These are phyloP conservation scores for Nemania sp. DNA, from an alignment of 2,329 filamentous ascomycete genomes.

Conservation along the genomic window DNA sequence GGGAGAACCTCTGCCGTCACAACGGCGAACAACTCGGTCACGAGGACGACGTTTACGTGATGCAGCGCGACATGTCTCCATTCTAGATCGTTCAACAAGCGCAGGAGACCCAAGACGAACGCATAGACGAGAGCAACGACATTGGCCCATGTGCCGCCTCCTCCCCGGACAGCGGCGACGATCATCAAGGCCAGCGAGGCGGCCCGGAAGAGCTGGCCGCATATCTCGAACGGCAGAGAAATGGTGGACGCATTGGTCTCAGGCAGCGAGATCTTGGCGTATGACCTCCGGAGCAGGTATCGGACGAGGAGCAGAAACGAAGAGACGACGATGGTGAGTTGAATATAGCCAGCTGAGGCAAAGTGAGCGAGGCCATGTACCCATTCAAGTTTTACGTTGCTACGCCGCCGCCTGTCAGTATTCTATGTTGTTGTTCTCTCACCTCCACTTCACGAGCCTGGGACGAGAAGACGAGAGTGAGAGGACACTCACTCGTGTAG, in stretches of 20 bases:
- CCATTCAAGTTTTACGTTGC: slow-evolving; percentile 41
- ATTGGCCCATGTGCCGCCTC: slow-evolving; percentile 45
- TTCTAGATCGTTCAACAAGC: slow-evolving; percentile 47
- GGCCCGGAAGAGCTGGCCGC: slow-evolving; percentile 48
- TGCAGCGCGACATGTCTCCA: slow-evolving; percentile 54
- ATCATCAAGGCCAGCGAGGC: slow-evolving; percentile 47
- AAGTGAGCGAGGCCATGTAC: slow-evolving; percentile 45
- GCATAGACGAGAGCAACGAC: slow-evolving; percentile 46
- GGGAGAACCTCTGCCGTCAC: slow-evolving; percentile 47
- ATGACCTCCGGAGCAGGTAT: slow-evolving; percentile 42
- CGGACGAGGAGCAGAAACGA: slow-evolving; percentile 45
- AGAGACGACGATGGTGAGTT: slow-evolving; percentile 44
- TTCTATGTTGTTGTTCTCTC: not conserved
- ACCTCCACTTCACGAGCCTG: not conserved
- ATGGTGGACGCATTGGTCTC: slow-evolving; percentile 46
- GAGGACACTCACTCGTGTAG: slow-evolving; percentile 17
- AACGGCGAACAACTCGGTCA: slow-evolving; percentile 45
- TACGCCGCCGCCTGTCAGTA: slow-evolving; percentile 11
- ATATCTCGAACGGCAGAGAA: slow-evolving; percentile 49
- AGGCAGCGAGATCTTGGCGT: slow-evolving; percentile 34
- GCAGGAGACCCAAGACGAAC: slow-evolving; percentile 50
- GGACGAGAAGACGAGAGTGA: not conserved
- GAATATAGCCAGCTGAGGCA: slow-evolving; percentile 48
- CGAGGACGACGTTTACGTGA: slow-evolving; percentile 53
- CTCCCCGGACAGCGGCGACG: slow-evolving; percentile 42